These are phyloP conservation scores for Backusella mclennaniae DNA, from an alignment of 192 early-diverging fungal species.

Conservation along the genomic window DNA sequence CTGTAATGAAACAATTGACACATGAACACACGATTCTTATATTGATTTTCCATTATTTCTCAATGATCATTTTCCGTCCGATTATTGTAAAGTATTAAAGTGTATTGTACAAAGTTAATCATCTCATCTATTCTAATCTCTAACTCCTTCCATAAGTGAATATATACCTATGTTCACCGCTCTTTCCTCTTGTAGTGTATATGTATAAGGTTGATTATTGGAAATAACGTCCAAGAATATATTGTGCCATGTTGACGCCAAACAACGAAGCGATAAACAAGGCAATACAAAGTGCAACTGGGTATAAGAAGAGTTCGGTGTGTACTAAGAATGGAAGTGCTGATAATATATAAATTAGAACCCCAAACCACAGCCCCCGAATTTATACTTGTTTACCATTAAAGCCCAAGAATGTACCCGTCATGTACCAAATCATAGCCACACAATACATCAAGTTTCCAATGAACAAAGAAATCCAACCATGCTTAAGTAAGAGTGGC, in stretches of 20 bases:
- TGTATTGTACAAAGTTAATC: background rate
- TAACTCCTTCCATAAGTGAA: no score
- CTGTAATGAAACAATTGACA: conserved; percentile 40
- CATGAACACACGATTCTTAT: conserved; percentile 32
- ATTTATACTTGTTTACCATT: conserved; percentile 60
- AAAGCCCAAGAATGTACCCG: conserved; percentile 91
- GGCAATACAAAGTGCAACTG: conserved; percentile 68
- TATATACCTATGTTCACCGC: no score
- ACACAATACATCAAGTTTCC: conserved; percentile 88
- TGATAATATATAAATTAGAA: conserved; percentile 28
- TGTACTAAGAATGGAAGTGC: conserved; percentile 92
- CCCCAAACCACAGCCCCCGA: background rate
- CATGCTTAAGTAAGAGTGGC: conserved; percentile 71
- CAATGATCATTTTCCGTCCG: conserved; percentile 54
- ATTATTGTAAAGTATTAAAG: conserved; percentile 42
- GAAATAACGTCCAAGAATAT: background rate
- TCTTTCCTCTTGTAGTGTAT: background rate
- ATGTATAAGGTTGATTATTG: background rate
- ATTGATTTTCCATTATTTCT: conserved; percentile 18
- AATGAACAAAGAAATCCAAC: conserved; percentile 80
- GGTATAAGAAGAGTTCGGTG: conserved; percentile 87
- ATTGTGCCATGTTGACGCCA: conserved; percentile 61
- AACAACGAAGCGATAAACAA: conserved; percentile 65
- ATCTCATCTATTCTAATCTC: background rate
- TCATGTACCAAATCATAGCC: conserved; percentile 77